phyloP scores from a whole-genome alignment of 2,329 filamentous ascomycete species.

The Periconia sp. region DNA sequence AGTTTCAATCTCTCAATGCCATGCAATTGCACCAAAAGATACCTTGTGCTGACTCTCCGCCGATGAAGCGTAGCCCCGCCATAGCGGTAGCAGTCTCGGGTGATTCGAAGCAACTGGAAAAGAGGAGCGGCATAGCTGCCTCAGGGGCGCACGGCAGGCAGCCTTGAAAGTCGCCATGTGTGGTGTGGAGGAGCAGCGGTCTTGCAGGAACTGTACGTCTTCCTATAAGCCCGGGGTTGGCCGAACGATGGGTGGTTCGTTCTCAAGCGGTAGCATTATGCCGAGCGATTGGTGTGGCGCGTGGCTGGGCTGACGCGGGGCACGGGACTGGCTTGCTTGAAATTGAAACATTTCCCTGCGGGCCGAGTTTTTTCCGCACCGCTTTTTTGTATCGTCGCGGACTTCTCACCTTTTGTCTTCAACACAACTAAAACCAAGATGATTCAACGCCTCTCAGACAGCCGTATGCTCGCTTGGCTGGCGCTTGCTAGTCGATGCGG shows the following conservation, averaged over 20 bases:
- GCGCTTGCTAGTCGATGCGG: slow-evolving; percentile 55
- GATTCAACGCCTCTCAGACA: slow-evolving; percentile 71
- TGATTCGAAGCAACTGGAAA: slow-evolving; percentile 37
- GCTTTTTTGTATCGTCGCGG: slow-evolving; percentile 15
- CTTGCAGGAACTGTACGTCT: too few relatives aligned
- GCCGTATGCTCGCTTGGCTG: slow-evolving; percentile 59
- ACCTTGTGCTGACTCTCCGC: slow-evolving; percentile 57
- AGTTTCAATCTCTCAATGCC: slow-evolving; percentile 7
- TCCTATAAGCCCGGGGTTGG: too few relatives aligned
- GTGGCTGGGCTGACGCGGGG: slow-evolving; percentile 11
- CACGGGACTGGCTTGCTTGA: slow-evolving; percentile 2
- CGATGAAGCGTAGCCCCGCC: slow-evolving; percentile 51
- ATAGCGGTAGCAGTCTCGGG: slow-evolving; percentile 35
- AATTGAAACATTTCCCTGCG: slow-evolving; percentile 21
- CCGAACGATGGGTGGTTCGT: slow-evolving; percentile 25
- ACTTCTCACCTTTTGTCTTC: slow-evolving; percentile 48
- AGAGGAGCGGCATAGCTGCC: slow-evolving; percentile 36
- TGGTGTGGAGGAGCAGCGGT: too few relatives aligned
- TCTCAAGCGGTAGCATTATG: slow-evolving; percentile 5
- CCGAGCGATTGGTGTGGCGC: slow-evolving; percentile 5
- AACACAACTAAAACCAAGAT: slow-evolving; percentile 80
- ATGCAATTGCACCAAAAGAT: slow-evolving; percentile 5
- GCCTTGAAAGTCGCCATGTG: slow-evolving; percentile 52
- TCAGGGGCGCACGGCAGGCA: slow-evolving; percentile 47
- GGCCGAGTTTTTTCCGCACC: slow-evolving; percentile 16